Percentiles rank a stretch among this genome's conserved stretches.
Conservation (phyloP, 1,284 basidiomycete genomes). For the Baeospora myosura region DNA sequence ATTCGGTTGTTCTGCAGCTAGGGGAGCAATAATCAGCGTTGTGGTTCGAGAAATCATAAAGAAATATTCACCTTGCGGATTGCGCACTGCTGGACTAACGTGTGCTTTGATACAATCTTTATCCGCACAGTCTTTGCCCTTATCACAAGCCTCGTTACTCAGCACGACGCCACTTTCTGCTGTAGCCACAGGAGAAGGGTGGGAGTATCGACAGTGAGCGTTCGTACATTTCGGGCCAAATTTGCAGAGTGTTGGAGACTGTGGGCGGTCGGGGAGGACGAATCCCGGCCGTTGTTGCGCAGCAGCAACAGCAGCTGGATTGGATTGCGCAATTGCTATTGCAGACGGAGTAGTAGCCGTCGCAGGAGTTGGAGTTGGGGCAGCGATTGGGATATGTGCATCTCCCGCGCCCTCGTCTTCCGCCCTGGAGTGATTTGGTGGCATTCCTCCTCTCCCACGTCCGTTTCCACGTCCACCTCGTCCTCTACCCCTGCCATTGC, state of each 20-base stretch:
- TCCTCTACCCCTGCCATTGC: conserved; percentile 27
- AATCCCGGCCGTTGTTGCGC: conserved; percentile 38
- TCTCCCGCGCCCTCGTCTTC: no score
- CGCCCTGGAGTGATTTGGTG: not conserved
- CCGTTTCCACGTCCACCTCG: conserved; percentile 33
- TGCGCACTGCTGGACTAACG: conserved; percentile 75
- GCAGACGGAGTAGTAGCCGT: conserved; percentile 23
- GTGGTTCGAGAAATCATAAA: conserved; percentile 8
- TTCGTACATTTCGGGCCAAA: conserved; percentile 86
- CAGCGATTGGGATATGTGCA: no score
- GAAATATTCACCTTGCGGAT: conserved; percentile 43
- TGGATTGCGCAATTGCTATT: conserved; percentile 20
- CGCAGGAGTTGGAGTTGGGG: conserved; percentile 19
- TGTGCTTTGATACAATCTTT: conserved; percentile 86
- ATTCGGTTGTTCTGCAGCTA: conserved; percentile 37
- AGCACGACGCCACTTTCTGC: conserved; percentile 88
- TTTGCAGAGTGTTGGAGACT: conserved; percentile 85
- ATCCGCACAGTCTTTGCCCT: conserved; percentile 81
- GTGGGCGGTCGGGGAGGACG: conserved; percentile 64
- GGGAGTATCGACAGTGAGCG: conserved; percentile 78
- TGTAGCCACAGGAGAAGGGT: conserved; percentile 89
- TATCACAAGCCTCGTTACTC: conserved; percentile 83
- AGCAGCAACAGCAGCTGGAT: conserved; percentile 19
- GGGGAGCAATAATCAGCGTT: not conserved
- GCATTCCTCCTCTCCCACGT: conserved; percentile 26